Base-by-base conservation (phyloP, 2,329 filamentous ascomycete species). In the Xylaria sp. region DNA sequence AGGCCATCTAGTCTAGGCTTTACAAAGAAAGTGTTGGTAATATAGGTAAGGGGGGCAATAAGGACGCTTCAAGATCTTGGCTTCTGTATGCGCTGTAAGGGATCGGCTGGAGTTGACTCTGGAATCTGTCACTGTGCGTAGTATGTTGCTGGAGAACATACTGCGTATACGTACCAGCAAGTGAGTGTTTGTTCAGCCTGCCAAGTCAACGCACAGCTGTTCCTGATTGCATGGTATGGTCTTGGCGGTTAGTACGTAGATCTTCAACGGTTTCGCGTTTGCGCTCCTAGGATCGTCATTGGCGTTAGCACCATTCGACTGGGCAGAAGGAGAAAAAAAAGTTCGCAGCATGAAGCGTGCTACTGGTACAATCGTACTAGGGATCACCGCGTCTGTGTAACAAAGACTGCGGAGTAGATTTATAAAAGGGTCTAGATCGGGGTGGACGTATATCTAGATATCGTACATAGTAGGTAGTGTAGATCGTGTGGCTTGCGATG, bases 1-100 rank as follows among this genome's bases (percentile, higher is more conserved):
- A 23, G 34, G 51, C 56, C 56, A 57, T 60, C 34, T 37, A 37
- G 34, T 10, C 23, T 51, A 31, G 59, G 20, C 41, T 58, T 58
- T 50, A 54, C 31, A 48, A 55, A n/a, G 56, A 34, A 10, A 37
- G 10, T 37, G 41, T 18, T 7, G 64, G 37, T 31, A 50, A 50
- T 61, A 56, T 58, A 68, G 60, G 48, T 41, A 31, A 31, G 31
- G 54, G 20, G 31, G 28, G 20, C 13, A 18, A 34, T 51, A 51
- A 55, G n/a, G 66, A 65, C 57, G 48, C 58, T 55, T 56, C 46
- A 44, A 28, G 46, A 59, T 55, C 67, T 69, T 66, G 57, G 63
- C 63, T 55, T 63, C 48, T 59, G 54, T 55, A 50, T 55, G 57
- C 66, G 65, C 63, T 41, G 62, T 46, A 62, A 23, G 31, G 61